phyloP scores from a whole-genome alignment of 805 yeast genomes.

The Teunomyces lycoperdinae region DNA sequence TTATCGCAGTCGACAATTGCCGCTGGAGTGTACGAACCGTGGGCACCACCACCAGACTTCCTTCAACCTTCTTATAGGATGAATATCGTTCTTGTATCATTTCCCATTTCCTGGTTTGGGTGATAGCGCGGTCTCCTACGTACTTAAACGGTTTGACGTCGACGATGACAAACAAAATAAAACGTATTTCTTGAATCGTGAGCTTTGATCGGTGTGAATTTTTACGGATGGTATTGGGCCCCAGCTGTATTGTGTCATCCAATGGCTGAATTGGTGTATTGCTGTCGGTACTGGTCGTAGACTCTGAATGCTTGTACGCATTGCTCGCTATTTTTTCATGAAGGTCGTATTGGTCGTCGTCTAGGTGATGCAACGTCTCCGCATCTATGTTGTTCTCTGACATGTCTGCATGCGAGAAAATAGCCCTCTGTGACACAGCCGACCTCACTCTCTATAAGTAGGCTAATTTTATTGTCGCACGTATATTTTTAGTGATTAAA shows the following conservation, averaged over 20 bases:
- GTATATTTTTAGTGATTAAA: slow-evolving; percentile 1
- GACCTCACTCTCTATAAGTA: slow-evolving; percentile 2
- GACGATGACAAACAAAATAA: slow-evolving; percentile 29
- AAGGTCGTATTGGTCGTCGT: not conserved
- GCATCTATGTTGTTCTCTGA: not conserved
- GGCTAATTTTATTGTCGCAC: slow-evolving; percentile 1
- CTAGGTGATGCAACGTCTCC: slow-evolving; percentile 1
- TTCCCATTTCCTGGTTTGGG: slow-evolving; percentile 37
- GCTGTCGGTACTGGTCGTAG: slow-evolving; percentile 1
- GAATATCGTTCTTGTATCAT: slow-evolving; percentile 26
- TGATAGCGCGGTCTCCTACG: slow-evolving; percentile 30
- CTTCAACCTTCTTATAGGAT: slow-evolving; percentile 12
- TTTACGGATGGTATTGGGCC: not conserved
- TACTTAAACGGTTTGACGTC: slow-evolving; percentile 36
- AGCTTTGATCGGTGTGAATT: slow-evolving; percentile 22
- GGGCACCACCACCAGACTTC: slow-evolving; percentile 19
- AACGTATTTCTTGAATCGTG: slow-evolving; percentile 24
- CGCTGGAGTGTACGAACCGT: slow-evolving; percentile 38
- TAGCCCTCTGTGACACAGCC: not conserved
- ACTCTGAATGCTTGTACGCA: not conserved
- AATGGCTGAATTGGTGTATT: not conserved
- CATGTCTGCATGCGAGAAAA: not conserved
- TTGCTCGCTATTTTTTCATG: not conserved
- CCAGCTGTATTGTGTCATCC: not conserved
- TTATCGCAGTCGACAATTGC: slow-evolving; percentile 31